Evolutionary conservation across 495 filamentous ascomycete genomes (phyloP), one percentile per base, ranked within the genome.

Genomic region (Gamarada debralockiae): DNA sequence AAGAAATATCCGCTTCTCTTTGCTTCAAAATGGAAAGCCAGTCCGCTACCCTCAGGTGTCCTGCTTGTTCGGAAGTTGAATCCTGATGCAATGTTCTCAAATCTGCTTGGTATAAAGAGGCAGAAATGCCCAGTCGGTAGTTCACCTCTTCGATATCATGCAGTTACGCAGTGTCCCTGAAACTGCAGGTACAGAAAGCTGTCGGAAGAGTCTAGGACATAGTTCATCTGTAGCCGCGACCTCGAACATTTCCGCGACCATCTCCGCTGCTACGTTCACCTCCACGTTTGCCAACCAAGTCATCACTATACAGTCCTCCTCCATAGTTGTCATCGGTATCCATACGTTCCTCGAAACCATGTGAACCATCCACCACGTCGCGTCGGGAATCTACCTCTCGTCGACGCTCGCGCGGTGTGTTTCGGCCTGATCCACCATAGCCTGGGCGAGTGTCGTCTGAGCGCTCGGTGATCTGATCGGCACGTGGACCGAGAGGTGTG

Each of bases 291-390:
- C 48, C 44, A 52, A 75, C 54, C 33, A 69, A 23, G 34, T 51
- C 62, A 53, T 78, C 74, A 47, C 74, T 79, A 47, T 79, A 77
- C 1, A 77, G 59, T 10, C 68, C 63, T 21, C 52, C 54, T 37
- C 62, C 60, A 29, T 60, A 24, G 12, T 55, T 37, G 36, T 63
- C 58, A 41, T 76, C 71, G 10, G 60, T 72, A 2, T 81, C 74
- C 74, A 77, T 77, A n/a, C 69, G 67, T 49, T 81, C 73, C 9
- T 70, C 71, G 53, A 86, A 86, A 1, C 83, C 85, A 58, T 78
- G 76, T 12, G 71, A 75, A 12, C 83, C 85, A 55, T 87, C 81
- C 29, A 86, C 71, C 5, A 84, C 50, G 5, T 72, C 66, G 6
- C 78, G 72, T 20, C 74, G 71, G 25, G 71, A 66, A 37, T 74